Base-by-base conservation (phyloP, 1,284 basidiomycete genomes). In the Rhodotorula sp. region DNA sequence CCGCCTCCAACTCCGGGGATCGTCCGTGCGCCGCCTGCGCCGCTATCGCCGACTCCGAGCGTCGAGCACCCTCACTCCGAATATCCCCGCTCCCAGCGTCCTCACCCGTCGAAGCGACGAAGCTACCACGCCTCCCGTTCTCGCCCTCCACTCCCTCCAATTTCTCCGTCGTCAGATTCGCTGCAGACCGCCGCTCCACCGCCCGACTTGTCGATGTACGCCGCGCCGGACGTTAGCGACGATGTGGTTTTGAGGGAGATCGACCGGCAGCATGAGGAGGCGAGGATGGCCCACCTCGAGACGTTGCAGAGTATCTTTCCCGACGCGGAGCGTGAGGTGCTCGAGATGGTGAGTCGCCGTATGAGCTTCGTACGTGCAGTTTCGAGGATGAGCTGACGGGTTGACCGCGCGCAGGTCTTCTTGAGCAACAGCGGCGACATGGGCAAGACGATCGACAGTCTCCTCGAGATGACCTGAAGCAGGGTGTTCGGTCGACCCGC, bases 391-490 rank as follows among this genome's bases (percentile, higher is more conserved):
- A 28, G 4, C 55, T 58, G 34, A 24, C 2, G 2, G 7, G 1
- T n/a, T 46, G 28, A 0, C 37, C 13, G 15, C 22, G 34, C 5
- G 24, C 55, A 72, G 70, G 70, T 96, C 47, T 81, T 96, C 65
- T 89, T 94, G 77, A 89, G 89, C 51, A 92, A 92, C 75, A 86
- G 86, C n/a, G 90, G 90, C 34, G 92, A 96, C 81, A 78, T 95
- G 68, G 93, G 91, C 64, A 86, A 86, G 83, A 92, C 91, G 77
- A 94, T 95, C 76, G 93, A 95, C 80, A 85, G 84, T 63, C 78
- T 92, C 65, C 81, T 92, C 76, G 91, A 92, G 81, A 90, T 91
- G 85, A 86, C 68, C 40, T 65, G 62, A 15, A n/a, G n/a, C n/a
- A n/a, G n/a, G n/a, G 16, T 40, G 10, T n/a, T 13, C 22, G 22